phyloP scores from a whole-genome alignment of 257 asterid species.

The Petunia secreta region DNA sequence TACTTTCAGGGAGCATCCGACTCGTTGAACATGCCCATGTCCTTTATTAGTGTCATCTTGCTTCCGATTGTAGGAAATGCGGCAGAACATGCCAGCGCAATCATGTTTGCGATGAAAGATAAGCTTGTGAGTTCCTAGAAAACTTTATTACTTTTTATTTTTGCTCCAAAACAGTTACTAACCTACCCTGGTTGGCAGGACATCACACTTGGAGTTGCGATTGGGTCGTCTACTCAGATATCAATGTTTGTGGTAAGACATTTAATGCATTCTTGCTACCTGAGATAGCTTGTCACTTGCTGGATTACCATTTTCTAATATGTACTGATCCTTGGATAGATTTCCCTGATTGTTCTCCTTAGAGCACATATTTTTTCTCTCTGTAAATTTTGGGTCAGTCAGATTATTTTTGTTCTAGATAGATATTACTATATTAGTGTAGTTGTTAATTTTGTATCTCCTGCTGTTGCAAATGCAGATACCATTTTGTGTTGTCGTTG shows the following conservation, averaged over 20 bases:
- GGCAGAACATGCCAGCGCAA: slow-evolving; percentile 98
- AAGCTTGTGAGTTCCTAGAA: slow-evolving; percentile 44
- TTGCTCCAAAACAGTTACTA: slow-evolving; percentile 21
- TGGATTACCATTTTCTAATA: background rate
- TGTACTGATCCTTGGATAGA: background rate
- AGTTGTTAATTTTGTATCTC: slow-evolving; percentile 21
- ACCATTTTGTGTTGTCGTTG: slow-evolving; percentile 95
- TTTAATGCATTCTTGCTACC: background rate
- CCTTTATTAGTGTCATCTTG: slow-evolving; percentile 89
- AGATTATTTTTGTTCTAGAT: slow-evolving; percentile 1
- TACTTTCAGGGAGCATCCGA: slow-evolving; percentile 86
- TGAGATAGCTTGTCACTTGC: background rate
- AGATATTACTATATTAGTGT: background rate
- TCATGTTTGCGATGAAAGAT: slow-evolving; percentile 99
- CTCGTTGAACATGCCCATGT: slow-evolving; percentile 78
- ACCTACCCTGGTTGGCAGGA: slow-evolving; percentile 41
- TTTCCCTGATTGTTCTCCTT: background rate
- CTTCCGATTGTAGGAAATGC: slow-evolving; percentile 98
- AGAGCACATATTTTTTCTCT: background rate
- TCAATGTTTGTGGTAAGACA: slow-evolving; percentile 94
- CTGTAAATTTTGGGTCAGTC: background rate
- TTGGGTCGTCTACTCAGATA: slow-evolving; percentile 98
- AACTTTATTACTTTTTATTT: background rate
- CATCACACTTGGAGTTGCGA: slow-evolving; percentile 84
- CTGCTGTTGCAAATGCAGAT: slow-evolving; percentile 60